phyloP scores from a whole-genome alignment of 2,329 filamentous ascomycete species.

The Trichoderma citrinoviride region DNA sequence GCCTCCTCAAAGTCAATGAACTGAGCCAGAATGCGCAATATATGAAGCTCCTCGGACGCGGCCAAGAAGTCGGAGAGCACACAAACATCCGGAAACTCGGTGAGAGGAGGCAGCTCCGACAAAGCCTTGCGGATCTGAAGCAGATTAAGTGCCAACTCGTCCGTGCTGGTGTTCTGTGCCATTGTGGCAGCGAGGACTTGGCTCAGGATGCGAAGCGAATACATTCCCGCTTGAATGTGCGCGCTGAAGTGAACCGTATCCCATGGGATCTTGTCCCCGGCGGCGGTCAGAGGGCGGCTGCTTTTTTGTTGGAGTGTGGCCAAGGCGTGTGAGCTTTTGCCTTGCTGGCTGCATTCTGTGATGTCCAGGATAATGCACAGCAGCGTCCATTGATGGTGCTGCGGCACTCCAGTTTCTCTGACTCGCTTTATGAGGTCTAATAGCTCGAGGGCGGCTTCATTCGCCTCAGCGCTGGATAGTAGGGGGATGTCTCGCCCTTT shows the following conservation, averaged over 20 bases:
- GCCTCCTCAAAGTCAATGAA: conserved; percentile 24
- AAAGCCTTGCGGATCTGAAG: conserved; percentile 27
- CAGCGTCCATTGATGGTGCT: conserved; percentile 28
- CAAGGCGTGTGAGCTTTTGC: conserved; percentile 30
- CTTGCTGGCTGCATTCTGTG: conserved; percentile 31
- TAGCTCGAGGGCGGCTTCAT: conserved; percentile 25
- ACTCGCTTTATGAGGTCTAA: conserved; percentile 24
- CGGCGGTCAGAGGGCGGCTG: not conserved
- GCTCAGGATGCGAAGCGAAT: conserved; percentile 56
- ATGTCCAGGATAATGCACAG: conserved; percentile 32
- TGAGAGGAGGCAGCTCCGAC: conserved; percentile 29
- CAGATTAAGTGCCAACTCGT: not conserved
- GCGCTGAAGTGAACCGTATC: conserved; percentile 59
- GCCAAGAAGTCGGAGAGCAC: conserved; percentile 26
- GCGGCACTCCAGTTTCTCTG: not conserved
- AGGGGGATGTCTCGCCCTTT: conserved; percentile 31
- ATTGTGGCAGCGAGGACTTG: conserved; percentile 32
- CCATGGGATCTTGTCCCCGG: conserved; percentile 44
- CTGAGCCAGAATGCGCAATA: conserved; percentile 23
- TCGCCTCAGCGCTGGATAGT: conserved; percentile 19
- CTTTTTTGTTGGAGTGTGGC: conserved; percentile 26
- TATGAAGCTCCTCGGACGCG: conserved; percentile 14
- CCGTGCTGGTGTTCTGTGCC: not conserved
- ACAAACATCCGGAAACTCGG: conserved; percentile 28
- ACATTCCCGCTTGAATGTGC: conserved; percentile 58